A percentile compares a stretch with the other conserved stretches of the same genome.
phyloP scores from a whole-genome alignment of 2,329 filamentous ascomycete genomes.

The Fusarium buharicum region DNA sequence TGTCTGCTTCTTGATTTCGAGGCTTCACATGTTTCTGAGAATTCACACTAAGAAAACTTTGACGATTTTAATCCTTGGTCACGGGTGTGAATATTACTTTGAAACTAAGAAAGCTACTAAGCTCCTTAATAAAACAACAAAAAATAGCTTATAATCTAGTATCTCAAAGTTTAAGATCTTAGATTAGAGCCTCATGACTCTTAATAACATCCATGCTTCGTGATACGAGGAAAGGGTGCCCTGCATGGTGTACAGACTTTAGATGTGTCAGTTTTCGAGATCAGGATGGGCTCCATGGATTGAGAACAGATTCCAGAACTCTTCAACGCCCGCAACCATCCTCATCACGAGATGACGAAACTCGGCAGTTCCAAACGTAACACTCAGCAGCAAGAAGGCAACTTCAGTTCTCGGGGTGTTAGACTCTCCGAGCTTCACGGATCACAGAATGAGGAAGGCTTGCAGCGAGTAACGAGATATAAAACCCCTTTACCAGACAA shows the following conservation, averaged over 20 bases:
- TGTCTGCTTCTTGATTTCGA: too few species aligned
- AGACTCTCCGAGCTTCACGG: neutral
- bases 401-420: neutral
- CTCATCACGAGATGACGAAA: neutral
- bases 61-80: too few species aligned
- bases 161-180: too few species aligned
- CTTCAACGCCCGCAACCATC: neutral
- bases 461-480: neutral
- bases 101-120: too few species aligned
- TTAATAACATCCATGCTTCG: neutral
- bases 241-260: neutral
- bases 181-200: too few species aligned
- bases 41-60: too few species aligned
- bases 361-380: neutral
- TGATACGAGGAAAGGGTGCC: neutral
- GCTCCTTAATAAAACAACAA: too few species aligned
- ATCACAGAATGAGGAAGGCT: neutral
- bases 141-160: too few species aligned
- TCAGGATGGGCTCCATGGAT: too few species aligned
- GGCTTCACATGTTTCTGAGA: too few species aligned
- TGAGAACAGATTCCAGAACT: neutral
- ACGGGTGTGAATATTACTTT: too few species aligned
- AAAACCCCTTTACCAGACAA: neutral
- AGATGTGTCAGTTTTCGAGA: too few species aligned
- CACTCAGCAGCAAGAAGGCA: neutral